phyloP scores from a whole-genome alignment of 352 stramenopile species.

The Albugo laibachii region DNA sequence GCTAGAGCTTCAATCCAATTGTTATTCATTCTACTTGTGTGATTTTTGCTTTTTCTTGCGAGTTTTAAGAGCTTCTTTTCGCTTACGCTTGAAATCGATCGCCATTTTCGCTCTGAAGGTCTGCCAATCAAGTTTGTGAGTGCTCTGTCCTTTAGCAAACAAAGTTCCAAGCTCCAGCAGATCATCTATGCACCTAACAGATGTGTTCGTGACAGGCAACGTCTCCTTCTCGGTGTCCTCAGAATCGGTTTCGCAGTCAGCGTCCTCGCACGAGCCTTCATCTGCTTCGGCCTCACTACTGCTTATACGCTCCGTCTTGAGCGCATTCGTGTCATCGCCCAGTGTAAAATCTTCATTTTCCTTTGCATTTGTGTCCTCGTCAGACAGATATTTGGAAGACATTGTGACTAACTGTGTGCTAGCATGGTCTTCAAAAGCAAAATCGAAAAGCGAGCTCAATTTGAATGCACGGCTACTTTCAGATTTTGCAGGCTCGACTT shows the following conservation, averaged over 20 bases:
- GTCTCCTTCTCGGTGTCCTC: neutral
- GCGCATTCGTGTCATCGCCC: neutral
- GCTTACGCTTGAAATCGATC: conserved; percentile 66
- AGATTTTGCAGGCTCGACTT: conserved; percentile 3
- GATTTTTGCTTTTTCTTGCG: conserved; percentile 50
- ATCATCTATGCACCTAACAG: conserved; percentile 32
- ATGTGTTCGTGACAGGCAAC: conserved; percentile 27
- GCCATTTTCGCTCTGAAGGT: conserved; percentile 52
- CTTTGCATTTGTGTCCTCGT: conserved; percentile 7
- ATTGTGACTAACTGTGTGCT: neutral
- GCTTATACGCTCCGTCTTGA: neutral
- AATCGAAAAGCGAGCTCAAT: conserved; percentile 39
- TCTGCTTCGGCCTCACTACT: conserved; percentile 2
- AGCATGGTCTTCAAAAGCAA: neutral
- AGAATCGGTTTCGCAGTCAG: neutral
- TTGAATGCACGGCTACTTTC: conserved; percentile 18
- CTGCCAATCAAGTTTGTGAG: conserved; percentile 19
- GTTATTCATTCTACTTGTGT: neutral
- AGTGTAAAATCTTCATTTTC: neutral
- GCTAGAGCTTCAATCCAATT: too few relatives aligned
- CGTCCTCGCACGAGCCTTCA: conserved; percentile 4
- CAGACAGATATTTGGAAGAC: conserved; percentile 4
- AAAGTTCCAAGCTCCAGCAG: conserved; percentile 13
- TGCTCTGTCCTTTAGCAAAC: conserved; percentile 5
- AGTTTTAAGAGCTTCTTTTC: conserved; percentile 43